Evolutionary conservation across 2,329 filamentous ascomycete species (phyloP).

Genomic region (Cryphonectria nitschkei): DNA sequence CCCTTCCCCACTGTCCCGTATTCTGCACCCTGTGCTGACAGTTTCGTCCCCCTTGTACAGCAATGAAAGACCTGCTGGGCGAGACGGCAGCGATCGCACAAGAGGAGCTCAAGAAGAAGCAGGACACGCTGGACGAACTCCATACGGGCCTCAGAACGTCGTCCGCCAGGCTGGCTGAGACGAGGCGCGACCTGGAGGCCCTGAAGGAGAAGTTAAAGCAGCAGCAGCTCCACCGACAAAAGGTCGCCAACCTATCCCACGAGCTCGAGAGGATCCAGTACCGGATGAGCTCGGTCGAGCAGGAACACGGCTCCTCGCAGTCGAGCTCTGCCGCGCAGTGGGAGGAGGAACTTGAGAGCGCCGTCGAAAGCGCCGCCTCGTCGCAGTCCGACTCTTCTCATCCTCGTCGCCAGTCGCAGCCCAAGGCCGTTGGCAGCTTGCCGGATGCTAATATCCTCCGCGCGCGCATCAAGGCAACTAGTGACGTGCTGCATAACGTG

Average conservation of each 20-base stretch:
- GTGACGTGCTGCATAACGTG: constrained; percentile 68
- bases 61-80: constrained; percentile 81
- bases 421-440: constrained; percentile 49
- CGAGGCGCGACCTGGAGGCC: constrained; percentile 72
- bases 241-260: constrained; percentile 76
- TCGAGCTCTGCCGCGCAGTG: constrained; percentile 53
- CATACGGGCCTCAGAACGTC: constrained; percentile 81
- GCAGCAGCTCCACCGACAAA: constrained; percentile 69
- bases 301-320: constrained; percentile 48
- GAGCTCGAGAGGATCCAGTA: constrained; percentile 73
- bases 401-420: constrained; percentile 36
- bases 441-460: constrained; percentile 65
- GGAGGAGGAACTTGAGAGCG: constrained; percentile 57
- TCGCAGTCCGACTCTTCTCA: constrained; percentile 40
- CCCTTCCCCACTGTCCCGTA: neutral
- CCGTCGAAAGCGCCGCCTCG: constrained; percentile 47
- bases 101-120: constrained; percentile 79
- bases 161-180: constrained; percentile 76
- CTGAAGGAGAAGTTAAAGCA: constrained; percentile 67
- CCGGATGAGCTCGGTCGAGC: constrained; percentile 52
- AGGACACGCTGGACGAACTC: constrained; percentile 79
- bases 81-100: constrained; percentile 81
- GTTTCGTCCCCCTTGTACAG: constrained; percentile 45
- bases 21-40: constrained; percentile 36
- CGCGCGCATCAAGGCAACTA: constrained; percentile 72